phyloP scores from a whole-genome alignment of 805 yeast species.

The Cyberlindnera samutprakarnensis region DNA sequence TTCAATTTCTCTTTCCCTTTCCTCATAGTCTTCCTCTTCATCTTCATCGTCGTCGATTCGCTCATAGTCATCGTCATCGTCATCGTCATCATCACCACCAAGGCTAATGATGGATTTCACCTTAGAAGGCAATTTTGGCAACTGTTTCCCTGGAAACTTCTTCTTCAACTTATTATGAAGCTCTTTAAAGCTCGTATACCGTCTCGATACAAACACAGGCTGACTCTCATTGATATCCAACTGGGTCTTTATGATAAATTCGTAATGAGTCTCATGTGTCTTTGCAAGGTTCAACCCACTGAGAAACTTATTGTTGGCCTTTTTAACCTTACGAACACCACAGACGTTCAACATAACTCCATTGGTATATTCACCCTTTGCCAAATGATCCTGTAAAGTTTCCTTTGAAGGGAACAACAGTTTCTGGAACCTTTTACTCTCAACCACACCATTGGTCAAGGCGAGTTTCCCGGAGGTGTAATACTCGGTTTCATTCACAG shows the following conservation, averaged over 20 bases:
- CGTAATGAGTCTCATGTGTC: constrained; percentile 17
- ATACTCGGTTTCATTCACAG: constrained; percentile 49
- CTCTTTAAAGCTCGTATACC: constrained; percentile 61
- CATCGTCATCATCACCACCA: constrained; percentile 4
- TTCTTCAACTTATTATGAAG: constrained; percentile 46
- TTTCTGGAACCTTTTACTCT: constrained; percentile 25
- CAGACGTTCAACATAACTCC: constrained; percentile 60
- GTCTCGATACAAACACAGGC: constrained; percentile 36
- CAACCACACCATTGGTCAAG: constrained; percentile 20
- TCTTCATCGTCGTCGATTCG: constrained; percentile 14
- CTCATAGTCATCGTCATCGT: constrained; percentile 13
- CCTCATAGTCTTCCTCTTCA: constrained; percentile 14
- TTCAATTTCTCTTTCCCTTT: too few species aligned
- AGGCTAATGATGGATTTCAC: constrained; percentile 31
- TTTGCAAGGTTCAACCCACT: constrained; percentile 15
- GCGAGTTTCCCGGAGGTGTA: constrained; percentile 26
- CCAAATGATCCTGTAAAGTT: constrained; percentile 25
- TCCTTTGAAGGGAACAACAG: constrained; percentile 34
- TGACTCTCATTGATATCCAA: constrained; percentile 16
- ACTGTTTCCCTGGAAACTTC: constrained; percentile 60
- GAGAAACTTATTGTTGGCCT: constrained; percentile 21
- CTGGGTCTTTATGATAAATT: constrained; percentile 17
- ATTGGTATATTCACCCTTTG: constrained; percentile 33
- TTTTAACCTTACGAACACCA: constrained; percentile 44
- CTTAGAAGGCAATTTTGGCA: constrained; percentile 53